Conservation (phyloP, 2,329 filamentous ascomycete genomes). For the Xylariaceae sp. region DNA sequence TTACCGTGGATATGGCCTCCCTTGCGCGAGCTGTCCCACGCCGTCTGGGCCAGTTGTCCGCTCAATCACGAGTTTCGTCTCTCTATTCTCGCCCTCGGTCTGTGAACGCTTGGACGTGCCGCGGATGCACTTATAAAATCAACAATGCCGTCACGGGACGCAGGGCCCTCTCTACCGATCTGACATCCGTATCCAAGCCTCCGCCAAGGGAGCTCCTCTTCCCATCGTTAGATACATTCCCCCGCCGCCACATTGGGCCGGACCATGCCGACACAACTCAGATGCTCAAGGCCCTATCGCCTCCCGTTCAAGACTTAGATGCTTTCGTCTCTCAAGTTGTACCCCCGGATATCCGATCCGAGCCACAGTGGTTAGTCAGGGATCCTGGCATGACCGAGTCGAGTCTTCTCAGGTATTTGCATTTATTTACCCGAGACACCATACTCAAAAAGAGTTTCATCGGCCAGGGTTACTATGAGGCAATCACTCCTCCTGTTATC, state of each 20-base stretch:
- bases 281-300: slow-evolving; percentile 78
- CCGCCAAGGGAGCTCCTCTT: slow-evolving; percentile 20
- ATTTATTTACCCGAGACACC: slow-evolving; percentile 34
- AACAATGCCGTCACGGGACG: slow-evolving; percentile 9
- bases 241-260: slow-evolving; percentile 83
- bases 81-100: slow-evolving; percentile 18
- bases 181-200: not conserved
- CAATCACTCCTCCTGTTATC: slow-evolving; percentile 83
- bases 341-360: slow-evolving; percentile 71
- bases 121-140: slow-evolving; percentile 19
- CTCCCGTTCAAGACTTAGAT: slow-evolving; percentile 68
- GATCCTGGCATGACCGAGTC: slow-evolving; percentile 54
- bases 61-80: slow-evolving; percentile 26
- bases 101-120: slow-evolving; percentile 24
- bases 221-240: slow-evolving; percentile 59
- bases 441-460: slow-evolving; percentile 57
- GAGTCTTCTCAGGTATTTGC: slow-evolving; percentile 43
- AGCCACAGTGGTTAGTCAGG: slow-evolving; percentile 56
- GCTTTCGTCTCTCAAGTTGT: slow-evolving; percentile 82
- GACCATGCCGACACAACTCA: slow-evolving; percentile 62
- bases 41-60: slow-evolving; percentile 31
- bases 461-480: slow-evolving; percentile 82
- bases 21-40: slow-evolving; percentile 27
- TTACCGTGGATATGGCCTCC: slow-evolving; percentile 25
- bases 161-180: slow-evolving; percentile 19